Evolutionary conservation across 345 rosid genomes (phyloP).

Genomic region (Boechera retrofracta): DNA sequence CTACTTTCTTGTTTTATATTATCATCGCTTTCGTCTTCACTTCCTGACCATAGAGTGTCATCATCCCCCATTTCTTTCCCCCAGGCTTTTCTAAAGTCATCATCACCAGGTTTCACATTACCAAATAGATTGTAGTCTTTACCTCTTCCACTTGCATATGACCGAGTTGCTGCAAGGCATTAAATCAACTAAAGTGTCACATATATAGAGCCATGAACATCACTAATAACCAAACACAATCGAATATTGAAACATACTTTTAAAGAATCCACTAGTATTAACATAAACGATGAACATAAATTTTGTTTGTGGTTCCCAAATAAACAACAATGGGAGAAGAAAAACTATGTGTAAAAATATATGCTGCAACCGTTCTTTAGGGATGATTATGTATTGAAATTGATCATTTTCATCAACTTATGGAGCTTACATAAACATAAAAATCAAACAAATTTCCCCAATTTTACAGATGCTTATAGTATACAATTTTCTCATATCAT

Average conservation of each 20-base stretch:
- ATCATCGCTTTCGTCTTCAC: slow-evolving; percentile 70
- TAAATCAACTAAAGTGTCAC: slow-evolving; percentile 1
- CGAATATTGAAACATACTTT: background rate
- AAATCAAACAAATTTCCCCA: background rate
- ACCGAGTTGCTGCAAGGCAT: slow-evolving; percentile 56
- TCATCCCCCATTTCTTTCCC: slow-evolving; percentile 73
- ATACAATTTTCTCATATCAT: no score
- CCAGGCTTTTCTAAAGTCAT: slow-evolving; percentile 72
- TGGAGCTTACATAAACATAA: background rate
- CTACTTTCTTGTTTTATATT: slow-evolving; percentile 35
- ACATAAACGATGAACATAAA: background rate
- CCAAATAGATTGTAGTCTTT: slow-evolving; percentile 82
- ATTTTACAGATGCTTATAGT: no score
- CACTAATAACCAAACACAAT: background rate
- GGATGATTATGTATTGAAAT: background rate
- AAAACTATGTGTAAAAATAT: no score
- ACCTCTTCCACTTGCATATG: slow-evolving; percentile 59
- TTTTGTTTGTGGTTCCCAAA: background rate
- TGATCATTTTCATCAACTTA: background rate
- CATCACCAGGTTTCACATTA: slow-evolving; percentile 59
- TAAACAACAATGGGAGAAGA: background rate
- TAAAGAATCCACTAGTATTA: background rate
- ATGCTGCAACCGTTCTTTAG: background rate
- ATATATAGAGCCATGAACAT: slow-evolving; percentile 1
- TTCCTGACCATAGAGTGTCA: slow-evolving; percentile 75